Base-by-base conservation (phyloP, 352 stramenopile genomes). In the Phytophthora rubi region DNA sequence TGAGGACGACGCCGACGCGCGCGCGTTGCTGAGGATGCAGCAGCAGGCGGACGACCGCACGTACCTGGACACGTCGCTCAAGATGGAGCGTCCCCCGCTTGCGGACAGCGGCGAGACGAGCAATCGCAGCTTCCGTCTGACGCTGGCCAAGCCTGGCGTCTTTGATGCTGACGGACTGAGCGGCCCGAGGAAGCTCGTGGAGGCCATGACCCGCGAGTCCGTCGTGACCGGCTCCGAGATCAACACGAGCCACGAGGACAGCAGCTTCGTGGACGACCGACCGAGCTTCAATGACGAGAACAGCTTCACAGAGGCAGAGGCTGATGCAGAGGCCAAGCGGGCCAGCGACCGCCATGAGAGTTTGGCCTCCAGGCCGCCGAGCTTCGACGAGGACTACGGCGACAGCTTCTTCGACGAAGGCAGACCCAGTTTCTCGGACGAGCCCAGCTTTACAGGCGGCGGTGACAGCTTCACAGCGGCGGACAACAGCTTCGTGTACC, bases 11-110 rank as follows among this genome's bases (percentile, higher is more conserved):
- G 35, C 35, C 10, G 35, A 42, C 9, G 69, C 62, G 12, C 42
- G 66, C 6, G 62, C 44, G 0, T 8, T 86, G 28, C 26, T 72
- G 57, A 71, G 80, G 37, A 88, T 88, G 80, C 77, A 86, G 67
- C 66, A 76, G 55, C 76, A 88, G 47, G 79, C 76, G 5, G 81
- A 88, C 62, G 81, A 88, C 65, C 73, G 80, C 63, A 55, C 59
- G 35, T 85, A 81, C 68, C 58, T 80, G 21, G 62, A 79, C 52
- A 72, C 70, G 59, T 59, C 64, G 33, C 76, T 85, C 64, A 67
- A 62, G 47, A 59, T 81, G 62, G 62, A 74, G 13, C 62, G 68
- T 5, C 61, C 62, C 2, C 66, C 66, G 10, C 6, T 42, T 15
- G 35, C 10, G 10, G 10, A 42, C 26, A 37, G 8, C 13, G 39